Evolutionary conservation across 2,329 filamentous ascomycete genomes (phyloP), one percentile per base, ranked within the genome.

Genomic region (Sclerotinia glacialis): DNA sequence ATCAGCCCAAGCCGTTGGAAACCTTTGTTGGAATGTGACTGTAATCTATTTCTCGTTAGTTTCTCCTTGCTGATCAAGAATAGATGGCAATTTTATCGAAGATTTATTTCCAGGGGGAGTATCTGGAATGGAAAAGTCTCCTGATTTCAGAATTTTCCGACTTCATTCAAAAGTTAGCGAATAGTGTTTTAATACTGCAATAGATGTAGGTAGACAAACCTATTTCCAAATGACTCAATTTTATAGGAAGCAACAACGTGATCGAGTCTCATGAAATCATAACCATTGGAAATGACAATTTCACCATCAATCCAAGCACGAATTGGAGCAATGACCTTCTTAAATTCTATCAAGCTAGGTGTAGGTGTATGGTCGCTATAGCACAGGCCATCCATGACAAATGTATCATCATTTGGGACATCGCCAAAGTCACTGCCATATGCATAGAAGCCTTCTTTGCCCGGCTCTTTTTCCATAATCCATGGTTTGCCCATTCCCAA

Each of bases 401-500:
- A 89, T 0, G 82, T 84, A 2, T 80, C 80, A 67, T 88, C 86
- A 67, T 88, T 85, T 0, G 86, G 86, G 2, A 78, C 74, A 67
- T 89, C 86, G 1, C 82, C 84, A 75, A 87, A 89, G 71, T 89
- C 85, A 12, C 86, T 85, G 2, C 86, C 86, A 59, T 87, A 88
- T 1, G 80, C 86, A 69, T 85, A 86, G 72, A 81, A 87, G 0
- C 76, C 77, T 18, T 64, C 59, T 65, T 77, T 79, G 34, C 77
- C 77, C 61, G 75, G 71, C 4, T 79, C 78, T 23, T 80, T 78
- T 79, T 81, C 47, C 66, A 58, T 1, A 87, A 75, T 0, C 85
- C 85, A 64, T 87, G 85, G 76, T 87, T 88, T 0, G 83, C 84
- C 86, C 86, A 89, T 72, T 88, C 86, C 86, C 86, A 89, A 71